Evolutionary conservation across 345 rosid genomes (phyloP).

Genomic region (Citrus hindsii): DNA sequence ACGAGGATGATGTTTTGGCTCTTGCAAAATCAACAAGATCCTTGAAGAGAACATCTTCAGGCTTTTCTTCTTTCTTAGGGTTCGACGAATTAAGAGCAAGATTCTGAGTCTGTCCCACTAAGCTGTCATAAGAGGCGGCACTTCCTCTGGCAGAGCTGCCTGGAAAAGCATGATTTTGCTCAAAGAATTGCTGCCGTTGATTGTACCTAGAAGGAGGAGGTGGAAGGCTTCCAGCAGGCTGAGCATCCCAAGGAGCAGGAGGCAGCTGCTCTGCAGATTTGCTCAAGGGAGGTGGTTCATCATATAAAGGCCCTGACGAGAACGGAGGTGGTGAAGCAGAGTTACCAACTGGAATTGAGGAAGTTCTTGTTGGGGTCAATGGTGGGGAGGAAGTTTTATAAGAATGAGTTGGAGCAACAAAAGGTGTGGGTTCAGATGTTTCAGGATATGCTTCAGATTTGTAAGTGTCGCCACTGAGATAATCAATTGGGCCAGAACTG

Average conservation of each 20-base stretch:
- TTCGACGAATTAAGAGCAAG: constrained; percentile 57
- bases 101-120: constrained; percentile 59
- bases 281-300: constrained; percentile 44
- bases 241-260: constrained; percentile 74
- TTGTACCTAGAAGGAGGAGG: constrained; percentile 73
- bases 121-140: constrained; percentile 50
- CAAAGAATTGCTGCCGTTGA: constrained; percentile 70
- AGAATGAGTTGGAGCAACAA: constrained; percentile 28
- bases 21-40: constrained; percentile 88
- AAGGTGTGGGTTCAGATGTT: constrained; percentile 29
- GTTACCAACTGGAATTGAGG: constrained; percentile 16
- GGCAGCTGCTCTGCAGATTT: constrained; percentile 59
- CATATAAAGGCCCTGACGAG: constrained; percentile 46
- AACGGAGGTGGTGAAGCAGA: constrained; percentile 29
- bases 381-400: constrained; percentile 38
- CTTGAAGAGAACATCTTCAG: constrained; percentile 86
- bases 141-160: constrained; percentile 39
- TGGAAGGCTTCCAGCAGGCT: constrained; percentile 43
- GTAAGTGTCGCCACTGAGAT: constrained; percentile 88
- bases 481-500: constrained; percentile 54
- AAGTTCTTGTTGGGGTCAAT: constrained; percentile 27
- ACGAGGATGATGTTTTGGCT: constrained; percentile 70
- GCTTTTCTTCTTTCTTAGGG: constrained; percentile 56
- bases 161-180: constrained; percentile 23
- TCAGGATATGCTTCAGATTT: constrained; percentile 47